Evolutionary conservation across 2,329 filamentous ascomycete genomes (phyloP), one percentile per base, ranked within the genome.

Genomic region (Alternaria ventricosa): DNA sequence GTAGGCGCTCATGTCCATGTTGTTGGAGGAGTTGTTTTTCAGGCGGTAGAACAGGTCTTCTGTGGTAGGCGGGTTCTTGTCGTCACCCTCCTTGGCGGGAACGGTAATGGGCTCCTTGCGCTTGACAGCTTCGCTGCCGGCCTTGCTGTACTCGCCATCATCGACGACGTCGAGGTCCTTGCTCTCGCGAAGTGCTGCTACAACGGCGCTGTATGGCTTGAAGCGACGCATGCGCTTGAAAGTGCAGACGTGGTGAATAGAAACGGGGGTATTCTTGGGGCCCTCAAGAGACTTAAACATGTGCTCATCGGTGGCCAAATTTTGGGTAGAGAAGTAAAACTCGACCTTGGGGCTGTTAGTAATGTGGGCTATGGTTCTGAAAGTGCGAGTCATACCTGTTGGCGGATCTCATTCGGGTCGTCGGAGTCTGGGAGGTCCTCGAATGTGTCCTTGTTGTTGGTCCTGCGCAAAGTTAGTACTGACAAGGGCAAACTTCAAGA

Each of bases 151-250:
- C 67, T 89, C 81, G 64, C 89, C 90, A 69, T 94, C 88, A 57
- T 96, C 93, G 59, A 88, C 86, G 58, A 98, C 81, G 7, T 92
- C 88, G 54, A 99, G 86, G 64, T 89, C 82, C 28, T 87, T 85
- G 83, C 92, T 96, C 22, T 92, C 88, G 80, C 91, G 92, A 56
- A 98, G 87, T 36, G 96, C 95, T 57, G 89, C 89, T 64, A 97
- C 90, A 46, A 99, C 88, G 60, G 92, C 90, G 60, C 88, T 89
- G 84, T 94, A 94, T 45, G 93, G 93, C 82, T 96, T 90, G 87
- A 98, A 99, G 74, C 90, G 92, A 71, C 89, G 91, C 96, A 99
- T 99, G 80, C 96, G 94, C 84, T 94, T 95, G 87, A 99, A 99
- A 55, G 84, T 89, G 85, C 90, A 89, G 70, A 99, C 89, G 65